These are phyloP conservation scores for Bonia amplexicaulis DNA, from an alignment of 176 grass and related monocot genomes.

Conservation along the genomic window DNA sequence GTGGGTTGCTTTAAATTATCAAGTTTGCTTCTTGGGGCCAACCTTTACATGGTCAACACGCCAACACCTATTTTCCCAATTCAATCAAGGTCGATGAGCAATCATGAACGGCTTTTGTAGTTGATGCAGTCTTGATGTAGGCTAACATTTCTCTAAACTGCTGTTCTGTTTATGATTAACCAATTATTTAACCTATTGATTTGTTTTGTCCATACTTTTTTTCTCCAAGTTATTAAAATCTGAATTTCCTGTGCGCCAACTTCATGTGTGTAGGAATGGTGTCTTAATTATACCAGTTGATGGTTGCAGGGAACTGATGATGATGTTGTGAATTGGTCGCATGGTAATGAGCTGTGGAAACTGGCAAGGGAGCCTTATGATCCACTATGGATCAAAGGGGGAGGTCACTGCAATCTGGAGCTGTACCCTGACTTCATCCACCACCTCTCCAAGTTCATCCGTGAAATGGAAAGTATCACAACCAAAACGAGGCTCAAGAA, in stretches of 20 bases:
- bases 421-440: slow-evolving; percentile 90
- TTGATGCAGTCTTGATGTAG: neutral
- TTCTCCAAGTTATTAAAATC: neutral
- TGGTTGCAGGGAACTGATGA: slow-evolving; percentile 84
- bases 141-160: neutral
- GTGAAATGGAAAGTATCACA: slow-evolving; percentile 76
- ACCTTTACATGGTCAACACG: neutral
- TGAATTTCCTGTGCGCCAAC: neutral
- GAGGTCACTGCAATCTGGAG: slow-evolving; percentile 98
- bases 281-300: neutral
- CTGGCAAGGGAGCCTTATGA: slow-evolving; percentile 86
- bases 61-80: neutral
- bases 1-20: neutral
- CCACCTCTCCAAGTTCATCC: slow-evolving; percentile 82
- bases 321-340: slow-evolving; percentile 89
- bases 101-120: neutral
- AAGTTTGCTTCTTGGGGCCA: neutral
- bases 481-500: slow-evolving; percentile 73
- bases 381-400: slow-evolving; percentile 97
- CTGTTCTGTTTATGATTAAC: neutral
- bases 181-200: neutral
- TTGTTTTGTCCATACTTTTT: neutral
- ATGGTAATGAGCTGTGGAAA: slow-evolving; percentile 89
- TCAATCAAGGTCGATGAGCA: neutral
- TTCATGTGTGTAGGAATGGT: neutral